These are phyloP conservation scores for Marsdenia floribunda DNA, from an alignment of 257 asterid species.

Conservation along the genomic window DNA sequence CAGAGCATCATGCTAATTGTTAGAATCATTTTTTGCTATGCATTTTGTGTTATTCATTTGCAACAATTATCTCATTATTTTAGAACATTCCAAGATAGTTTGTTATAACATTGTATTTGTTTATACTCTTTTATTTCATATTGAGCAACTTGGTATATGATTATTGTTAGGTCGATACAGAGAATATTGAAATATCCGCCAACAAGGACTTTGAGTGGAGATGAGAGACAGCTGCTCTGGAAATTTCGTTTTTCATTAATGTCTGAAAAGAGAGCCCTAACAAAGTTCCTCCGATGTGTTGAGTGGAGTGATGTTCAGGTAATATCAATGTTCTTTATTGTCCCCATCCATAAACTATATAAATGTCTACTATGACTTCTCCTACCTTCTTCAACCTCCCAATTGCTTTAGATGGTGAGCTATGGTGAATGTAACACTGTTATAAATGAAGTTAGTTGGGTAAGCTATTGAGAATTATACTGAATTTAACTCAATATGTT, in stretches of 20 bases:
- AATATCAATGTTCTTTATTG: constrained; percentile 14
- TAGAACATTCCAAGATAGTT: neutral
- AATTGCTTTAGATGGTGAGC: neutral
- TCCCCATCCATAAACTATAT: neutral
- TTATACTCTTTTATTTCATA: constrained; percentile 10
- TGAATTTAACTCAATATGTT: neutral
- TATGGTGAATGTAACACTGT: too few species aligned
- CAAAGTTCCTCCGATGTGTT: constrained; percentile 90
- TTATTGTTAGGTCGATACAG: constrained; percentile 69
- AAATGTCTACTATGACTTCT: neutral
- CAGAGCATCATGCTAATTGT: neutral
- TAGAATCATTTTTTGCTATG: neutral
- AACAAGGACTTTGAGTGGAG: constrained; percentile 93
- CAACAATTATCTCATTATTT: neutral
- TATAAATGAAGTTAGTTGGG: neutral
- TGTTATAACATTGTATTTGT: neutral
- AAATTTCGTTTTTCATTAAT: constrained; percentile 91
- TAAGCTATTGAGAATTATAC: too few species aligned
- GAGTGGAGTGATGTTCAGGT: constrained; percentile 99
- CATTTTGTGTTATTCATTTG: neutral
- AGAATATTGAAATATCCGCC: constrained; percentile 90
- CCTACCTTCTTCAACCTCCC: neutral
- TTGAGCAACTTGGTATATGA: constrained; percentile 28
- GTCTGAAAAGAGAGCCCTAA: constrained; percentile 93
- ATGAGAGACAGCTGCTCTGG: constrained; percentile 96